Evolutionary conservation across 2,329 filamentous ascomycete genomes (phyloP).

Genomic region (Monilinia polystroma): DNA sequence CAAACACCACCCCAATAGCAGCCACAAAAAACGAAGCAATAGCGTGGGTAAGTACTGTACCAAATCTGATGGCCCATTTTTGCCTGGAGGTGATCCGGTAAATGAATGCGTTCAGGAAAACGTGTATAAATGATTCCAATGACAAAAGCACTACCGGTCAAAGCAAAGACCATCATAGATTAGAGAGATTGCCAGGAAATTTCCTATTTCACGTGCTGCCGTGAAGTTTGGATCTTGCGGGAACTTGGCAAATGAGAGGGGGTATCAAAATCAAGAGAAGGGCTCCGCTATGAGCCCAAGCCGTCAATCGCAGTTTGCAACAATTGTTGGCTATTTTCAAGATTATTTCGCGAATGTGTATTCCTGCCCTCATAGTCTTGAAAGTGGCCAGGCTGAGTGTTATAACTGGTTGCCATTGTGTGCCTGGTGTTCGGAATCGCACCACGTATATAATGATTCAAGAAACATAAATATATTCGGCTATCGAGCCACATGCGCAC

Average conservation of each 20-base stretch:
- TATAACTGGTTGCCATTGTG: neutral
- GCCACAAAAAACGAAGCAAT: conserved; percentile 22
- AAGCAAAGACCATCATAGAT: neutral
- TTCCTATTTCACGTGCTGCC: neutral
- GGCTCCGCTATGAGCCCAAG: neutral
- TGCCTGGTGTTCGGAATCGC: neutral
- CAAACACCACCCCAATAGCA: conserved; percentile 6
- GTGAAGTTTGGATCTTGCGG: neutral
- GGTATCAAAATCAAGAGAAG: neutral
- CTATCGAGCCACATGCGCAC: neutral
- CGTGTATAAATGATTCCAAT: conserved; percentile 26
- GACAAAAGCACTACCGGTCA: neutral
- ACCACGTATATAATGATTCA: neutral
- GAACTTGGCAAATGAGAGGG: neutral
- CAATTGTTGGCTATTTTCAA: neutral
- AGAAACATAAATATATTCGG: neutral
- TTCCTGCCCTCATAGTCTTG: neutral
- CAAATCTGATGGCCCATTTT: conserved; percentile 23
- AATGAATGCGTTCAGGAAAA: conserved; percentile 14
- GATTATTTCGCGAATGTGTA: neutral
- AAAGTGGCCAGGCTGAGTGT: neutral
- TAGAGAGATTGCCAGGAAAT: neutral
- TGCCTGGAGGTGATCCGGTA: conserved; percentile 10
- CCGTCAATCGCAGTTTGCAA: neutral
- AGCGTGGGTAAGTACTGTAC: conserved; percentile 27